phyloP scores from a whole-genome alignment of 148 eudicot species.

The Camellia japonica region DNA sequence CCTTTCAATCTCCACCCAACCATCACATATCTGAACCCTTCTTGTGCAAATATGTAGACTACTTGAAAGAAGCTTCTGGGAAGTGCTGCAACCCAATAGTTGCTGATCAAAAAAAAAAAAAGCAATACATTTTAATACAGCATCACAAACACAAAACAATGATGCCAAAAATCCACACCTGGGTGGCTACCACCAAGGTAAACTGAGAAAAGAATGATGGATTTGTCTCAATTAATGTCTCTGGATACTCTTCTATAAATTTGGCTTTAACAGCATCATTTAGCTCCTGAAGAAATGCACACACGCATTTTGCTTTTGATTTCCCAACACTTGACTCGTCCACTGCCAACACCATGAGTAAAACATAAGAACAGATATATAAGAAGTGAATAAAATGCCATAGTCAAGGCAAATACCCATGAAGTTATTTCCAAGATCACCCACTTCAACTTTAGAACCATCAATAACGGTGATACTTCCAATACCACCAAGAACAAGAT shows the following conservation, averaged over 20 bases:
- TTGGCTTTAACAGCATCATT: constrained; percentile 96
- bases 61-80: no score
- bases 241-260: constrained; percentile 83
- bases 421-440: constrained; percentile 94
- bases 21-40: no score
- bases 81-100: no score
- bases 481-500: constrained; percentile 92
- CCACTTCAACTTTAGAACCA: constrained; percentile 81
- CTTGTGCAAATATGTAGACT: no score
- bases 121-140: neutral
- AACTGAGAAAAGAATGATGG: constrained; percentile 92
- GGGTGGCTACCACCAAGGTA: constrained; percentile 91
- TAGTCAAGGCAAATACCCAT: constrained; percentile 50
- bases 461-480: constrained; percentile 88
- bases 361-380: constrained; percentile 17
- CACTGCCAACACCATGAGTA: constrained; percentile 41
- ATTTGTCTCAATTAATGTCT: constrained; percentile 66
- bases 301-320: constrained; percentile 90
- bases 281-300: constrained; percentile 87
- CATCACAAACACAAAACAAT: neutral
- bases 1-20: no score
- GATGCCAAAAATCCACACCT: constrained; percentile 43
- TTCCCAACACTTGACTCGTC: constrained; percentile 82
- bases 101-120: neutral
- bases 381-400: neutral